Evolutionary conservation across 2,329 filamentous ascomycete genomes (phyloP).

Genomic region (Colletotrichum tofieldiae): DNA sequence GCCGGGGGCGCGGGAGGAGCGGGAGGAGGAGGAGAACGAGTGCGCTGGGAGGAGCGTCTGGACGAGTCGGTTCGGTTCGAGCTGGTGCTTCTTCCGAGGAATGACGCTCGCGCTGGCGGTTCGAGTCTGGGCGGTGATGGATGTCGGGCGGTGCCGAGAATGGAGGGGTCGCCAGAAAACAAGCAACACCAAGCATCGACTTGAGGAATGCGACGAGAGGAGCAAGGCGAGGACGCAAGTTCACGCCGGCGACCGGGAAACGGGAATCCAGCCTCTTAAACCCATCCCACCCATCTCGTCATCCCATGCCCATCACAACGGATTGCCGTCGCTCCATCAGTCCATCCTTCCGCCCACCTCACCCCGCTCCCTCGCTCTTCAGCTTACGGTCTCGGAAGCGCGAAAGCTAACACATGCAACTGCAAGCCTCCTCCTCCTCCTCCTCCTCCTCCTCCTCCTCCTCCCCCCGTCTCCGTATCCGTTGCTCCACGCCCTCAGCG

Average conservation of each 20-base stretch:
- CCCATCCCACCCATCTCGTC: slow-evolving; percentile 5
- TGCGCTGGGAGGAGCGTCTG: background rate
- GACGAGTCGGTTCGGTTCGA: background rate
- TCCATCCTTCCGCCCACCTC: slow-evolving; percentile 27
- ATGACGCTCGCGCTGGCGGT: slow-evolving; percentile 3
- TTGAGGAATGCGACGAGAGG: slow-evolving; percentile 1
- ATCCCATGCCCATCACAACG: slow-evolving; percentile 16
- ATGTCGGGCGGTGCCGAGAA: background rate
- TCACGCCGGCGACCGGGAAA: slow-evolving; percentile 10
- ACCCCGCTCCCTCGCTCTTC: slow-evolving; percentile 13
- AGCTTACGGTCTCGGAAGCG: slow-evolving; percentile 38
- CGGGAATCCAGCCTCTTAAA: slow-evolving; percentile 39
- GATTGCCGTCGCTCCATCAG: slow-evolving; percentile 15
- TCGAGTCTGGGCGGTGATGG: background rate
- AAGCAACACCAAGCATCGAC: slow-evolving; percentile 31
- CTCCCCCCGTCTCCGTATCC: slow-evolving; percentile 16
- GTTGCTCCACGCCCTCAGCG: slow-evolving; percentile 21
- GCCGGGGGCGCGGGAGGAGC: background rate
- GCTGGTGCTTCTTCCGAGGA: background rate
- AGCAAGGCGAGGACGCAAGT: background rate
- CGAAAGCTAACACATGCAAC: slow-evolving; percentile 15
- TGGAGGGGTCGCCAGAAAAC: slow-evolving; percentile 14
- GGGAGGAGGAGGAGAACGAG: background rate
- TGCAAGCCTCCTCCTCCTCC: slow-evolving; percentile 17
- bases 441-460: too few species aligned